These are phyloP conservation scores for Mycena sanguinolenta DNA, from an alignment of 768 basidiomycete genomes.

Conservation along the genomic window DNA sequence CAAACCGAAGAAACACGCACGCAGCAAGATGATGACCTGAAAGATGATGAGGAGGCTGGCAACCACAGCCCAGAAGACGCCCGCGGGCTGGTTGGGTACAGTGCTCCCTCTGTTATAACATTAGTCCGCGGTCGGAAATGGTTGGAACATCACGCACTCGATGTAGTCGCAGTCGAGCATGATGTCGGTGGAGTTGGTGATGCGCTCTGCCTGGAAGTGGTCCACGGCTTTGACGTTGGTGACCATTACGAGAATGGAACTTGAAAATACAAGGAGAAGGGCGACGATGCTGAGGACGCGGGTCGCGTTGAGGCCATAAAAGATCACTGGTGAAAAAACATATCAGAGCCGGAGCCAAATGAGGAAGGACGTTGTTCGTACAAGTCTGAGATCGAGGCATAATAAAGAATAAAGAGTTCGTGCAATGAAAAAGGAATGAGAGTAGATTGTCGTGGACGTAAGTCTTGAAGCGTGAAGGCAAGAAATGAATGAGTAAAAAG, in stretches of 20 bases:
- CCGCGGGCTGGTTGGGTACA: slow-evolving; percentile 92
- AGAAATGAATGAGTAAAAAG: slow-evolving; percentile 8
- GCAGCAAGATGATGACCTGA: slow-evolving; percentile 80
- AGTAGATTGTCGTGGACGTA: slow-evolving; percentile 18
- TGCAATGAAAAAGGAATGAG: not conserved
- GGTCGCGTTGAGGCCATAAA: slow-evolving; percentile 83
- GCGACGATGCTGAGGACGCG: slow-evolving; percentile 83
- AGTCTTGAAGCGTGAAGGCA: slow-evolving; percentile 4
- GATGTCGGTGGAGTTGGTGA: slow-evolving; percentile 47
- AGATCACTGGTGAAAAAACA: slow-evolving; percentile 52
- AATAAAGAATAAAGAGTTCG: not conserved
- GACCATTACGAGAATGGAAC: slow-evolving; percentile 79
- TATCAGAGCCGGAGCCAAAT: not conserved
- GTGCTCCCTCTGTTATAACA: slow-evolving; percentile 70
- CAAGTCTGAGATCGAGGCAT: slow-evolving; percentile 1
- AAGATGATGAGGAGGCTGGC: slow-evolving; percentile 89
- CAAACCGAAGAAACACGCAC: slow-evolving; percentile 50
- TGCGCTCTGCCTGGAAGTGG: slow-evolving; percentile 61
- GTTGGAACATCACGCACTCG: slow-evolving; percentile 61
- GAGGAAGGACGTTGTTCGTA: not conserved
- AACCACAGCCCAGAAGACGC: slow-evolving; percentile 91
- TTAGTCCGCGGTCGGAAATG: not conserved
- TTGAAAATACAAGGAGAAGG: slow-evolving; percentile 85
- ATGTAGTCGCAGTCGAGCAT: slow-evolving; percentile 81
- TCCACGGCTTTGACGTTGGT: slow-evolving; percentile 85